Evolutionary conservation across 495 filamentous ascomycete species (phyloP), one percentile per base, ranked within the genome.

Genomic region (Poronia punctata): DNA sequence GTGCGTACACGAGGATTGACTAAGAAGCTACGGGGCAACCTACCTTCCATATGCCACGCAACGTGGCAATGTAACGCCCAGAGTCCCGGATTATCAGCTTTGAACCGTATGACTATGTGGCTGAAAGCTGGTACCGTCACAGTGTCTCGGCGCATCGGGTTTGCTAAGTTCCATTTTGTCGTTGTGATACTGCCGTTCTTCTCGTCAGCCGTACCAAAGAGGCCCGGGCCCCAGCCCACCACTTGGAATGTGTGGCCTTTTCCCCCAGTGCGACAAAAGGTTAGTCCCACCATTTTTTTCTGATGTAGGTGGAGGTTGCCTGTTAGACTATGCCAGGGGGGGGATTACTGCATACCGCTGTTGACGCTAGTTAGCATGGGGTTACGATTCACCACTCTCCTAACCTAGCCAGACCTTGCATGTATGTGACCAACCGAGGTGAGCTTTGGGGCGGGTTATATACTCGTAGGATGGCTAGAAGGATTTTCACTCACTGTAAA

Each of bases 41-140:
- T 36, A 48, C 52, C 49, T 23, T 57, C 54, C 22, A 61, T 38
- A 30, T 62, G 59, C 59, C 59, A 62, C 10, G 53, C 51, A 1
- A 62, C 53, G 17, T 62, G 59, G 47, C 59, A 62, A 33, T 62
- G 59, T 32, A 60, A 35, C 1, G 53, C 50, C 56, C 59, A 62
- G 39, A 60, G 31, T 5, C 59, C 56, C 34, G 56, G 59, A 49
- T 62, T 62, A 30, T 62, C 56, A 25, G 53, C 38, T 1, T 42
- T 29, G 35, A 57, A 60, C 12, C 54, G 56, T 2, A 62, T 22
- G 10, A 57, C 53, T n/a, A 60, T 31, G 49, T 60, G 53, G 45
- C 38, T 43, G 29, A 36, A 48, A 15, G 51, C 35, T 28, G 53
- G 54, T 20, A 60, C 45, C 6, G 53, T 57, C 1, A 57, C 47